Base-by-base conservation (phyloP, 116 monocot genomes). In the Posidonia oceanica region DNA sequence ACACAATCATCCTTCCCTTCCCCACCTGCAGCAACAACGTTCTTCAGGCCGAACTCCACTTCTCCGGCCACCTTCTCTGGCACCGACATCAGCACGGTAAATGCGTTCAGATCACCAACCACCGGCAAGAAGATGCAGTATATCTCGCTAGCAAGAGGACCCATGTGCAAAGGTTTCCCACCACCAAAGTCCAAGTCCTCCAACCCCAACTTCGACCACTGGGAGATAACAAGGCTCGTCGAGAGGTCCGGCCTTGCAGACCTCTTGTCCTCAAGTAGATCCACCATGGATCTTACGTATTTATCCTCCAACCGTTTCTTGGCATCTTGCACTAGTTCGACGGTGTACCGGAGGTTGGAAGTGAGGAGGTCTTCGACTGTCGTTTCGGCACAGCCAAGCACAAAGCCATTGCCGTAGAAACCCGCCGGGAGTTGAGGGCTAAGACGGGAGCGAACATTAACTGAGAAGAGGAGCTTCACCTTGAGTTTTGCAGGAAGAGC, bases 111-210 rank as follows among this genome's bases (percentile, higher is more conserved):
- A 38, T 97, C 87, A 3, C 85, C 96, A 16, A 87, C 42, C 14
- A 97, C 92, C 3, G 96, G 96, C 39, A 87, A 44, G 71, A 97
- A 83, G 4, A 97, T 60, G 74, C 96, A 91, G 70, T 97, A 97
- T 0, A 97, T 87, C 80, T 97, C 96, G 37, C 96, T 97, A 3
- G 87, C 75, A 20, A 92, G 52, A 37, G 96, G 76, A 2, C 92
- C 89, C 87, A 97, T 85, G 69, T 91, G 83, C 1, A 85, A 13
- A 5, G 96, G 85, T 66, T 53, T 77, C 17, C 91, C 95, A 15
- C 39, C 83, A 3, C 91, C 96, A 42, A 91, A 91, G 72, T 91
- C 91, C 72, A 92, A 5, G 8, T 89, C 85, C 77, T 97, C 96
- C 55, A 97, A 64, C 59, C 92, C 92, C 7, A 91, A 72, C 72